phyloP scores from a whole-genome alignment of 2,329 filamentous ascomycete species.

The Elsinoe batatas region DNA sequence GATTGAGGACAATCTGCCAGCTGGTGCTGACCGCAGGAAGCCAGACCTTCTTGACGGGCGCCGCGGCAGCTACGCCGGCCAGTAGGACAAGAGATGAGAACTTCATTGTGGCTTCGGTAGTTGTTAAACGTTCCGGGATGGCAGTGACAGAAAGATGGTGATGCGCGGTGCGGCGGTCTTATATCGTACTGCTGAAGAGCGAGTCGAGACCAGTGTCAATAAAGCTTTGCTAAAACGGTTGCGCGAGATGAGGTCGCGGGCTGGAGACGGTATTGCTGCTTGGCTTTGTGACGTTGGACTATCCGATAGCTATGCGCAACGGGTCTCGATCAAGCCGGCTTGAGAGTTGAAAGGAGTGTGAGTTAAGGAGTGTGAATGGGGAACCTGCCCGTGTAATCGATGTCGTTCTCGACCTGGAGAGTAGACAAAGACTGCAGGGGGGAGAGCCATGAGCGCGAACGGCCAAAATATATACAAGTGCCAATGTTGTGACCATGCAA shows the following conservation, averaged over 20 bases:
- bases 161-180: no score
- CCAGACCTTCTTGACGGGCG: constrained; percentile 2
- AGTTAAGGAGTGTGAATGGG: background rate
- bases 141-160: background rate
- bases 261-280: background rate
- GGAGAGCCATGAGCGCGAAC: background rate
- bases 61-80: background rate
- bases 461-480: background rate
- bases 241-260: background rate
- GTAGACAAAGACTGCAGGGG: background rate
- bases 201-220: no score
- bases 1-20: constrained; percentile 7
- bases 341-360: background rate
- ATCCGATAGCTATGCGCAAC: background rate
- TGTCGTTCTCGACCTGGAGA: background rate
- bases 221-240: background rate
- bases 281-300: constrained; percentile 2
- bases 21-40: constrained; percentile 1
- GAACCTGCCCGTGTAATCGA: background rate
- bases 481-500: background rate
- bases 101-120: background rate
- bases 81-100: background rate
- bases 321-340: background rate
- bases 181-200: no score
- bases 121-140: background rate